Evolutionary conservation across 768 basidiomycete species (phyloP), one percentile per base, ranked within the genome.

Genomic region (Tylopilus cervinicoccineus): DNA sequence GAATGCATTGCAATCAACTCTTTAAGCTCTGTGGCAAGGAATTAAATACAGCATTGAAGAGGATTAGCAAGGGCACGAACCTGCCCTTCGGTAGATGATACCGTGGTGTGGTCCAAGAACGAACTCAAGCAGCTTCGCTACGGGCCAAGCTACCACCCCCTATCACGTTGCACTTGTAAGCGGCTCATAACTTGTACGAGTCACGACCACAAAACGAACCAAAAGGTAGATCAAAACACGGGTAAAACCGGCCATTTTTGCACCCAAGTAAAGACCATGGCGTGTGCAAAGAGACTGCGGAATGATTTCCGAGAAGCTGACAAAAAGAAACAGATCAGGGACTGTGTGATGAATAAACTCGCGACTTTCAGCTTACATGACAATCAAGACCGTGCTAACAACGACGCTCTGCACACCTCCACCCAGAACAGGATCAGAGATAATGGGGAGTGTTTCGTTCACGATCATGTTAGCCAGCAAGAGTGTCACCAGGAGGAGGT

Each of bases 251-350:
- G 86, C 91, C 85, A 90, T 88, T 60, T 88, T 88, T 9, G 91
- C 89, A 29, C 92, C 91, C 38, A 95, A 78, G 57, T 86, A 88
- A 5, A 94, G 77, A 19, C 93, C 93, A 72, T 92, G 86, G 31
- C 92, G 86, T 19, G 89, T 89, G 66, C 89, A 95, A n/a, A 94
- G 72, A 2, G 88, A 89, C 61, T 95, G 92, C 0, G 92, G 92
- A 52, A 94, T 93, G 54, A 94, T 90, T 70, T 94, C 91, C 22
- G 91, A 73, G 64, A 93, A 94, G 50, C 90, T 93, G 57, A 31
- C 33, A 36, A 40, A 45, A 5, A 9, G n/a, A 43, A 11, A 23
- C n/a, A 16, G 23, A 33, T 56, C 24, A 60, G 46, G 12, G 27
- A 39, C 12, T 8, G 2, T 7, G 8, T 12, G 0, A 11, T 19